phyloP scores from a whole-genome alignment of 2,329 filamentous ascomycete species.

The Verticillium alfalfae region DNA sequence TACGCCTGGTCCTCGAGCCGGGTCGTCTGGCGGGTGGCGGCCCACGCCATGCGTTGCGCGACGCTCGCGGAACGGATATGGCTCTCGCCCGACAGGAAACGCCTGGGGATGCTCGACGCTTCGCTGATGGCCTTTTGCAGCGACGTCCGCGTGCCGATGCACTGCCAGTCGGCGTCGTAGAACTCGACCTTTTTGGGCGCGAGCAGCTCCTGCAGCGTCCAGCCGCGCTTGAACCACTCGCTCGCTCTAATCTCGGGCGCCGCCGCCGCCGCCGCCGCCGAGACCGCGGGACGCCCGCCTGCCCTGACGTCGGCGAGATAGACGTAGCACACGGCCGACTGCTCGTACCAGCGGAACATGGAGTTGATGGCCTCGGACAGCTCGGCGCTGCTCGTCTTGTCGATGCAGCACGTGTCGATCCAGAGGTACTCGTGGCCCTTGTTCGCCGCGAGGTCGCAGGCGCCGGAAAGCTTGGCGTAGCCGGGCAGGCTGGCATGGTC shows the following conservation, averaged over 20 bases:
- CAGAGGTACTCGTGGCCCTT: background rate
- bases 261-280: background rate
- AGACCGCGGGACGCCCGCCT: too few species aligned
- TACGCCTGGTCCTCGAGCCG: conserved; percentile 22
- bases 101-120: background rate
- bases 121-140: conserved; percentile 1
- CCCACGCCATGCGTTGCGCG: conserved; percentile 24
- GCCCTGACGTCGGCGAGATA: conserved; percentile 10
- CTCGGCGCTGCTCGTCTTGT: conserved; percentile 1
- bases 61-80: conserved; percentile 1
- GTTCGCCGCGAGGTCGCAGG: background rate
- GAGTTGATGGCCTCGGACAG: conserved; percentile 8
- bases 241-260: background rate
- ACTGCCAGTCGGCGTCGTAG: conserved; percentile 13
- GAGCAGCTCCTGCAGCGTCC: conserved; percentile 10
- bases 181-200: conserved; percentile 14
- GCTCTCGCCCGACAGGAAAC: background rate
- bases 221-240: conserved; percentile 1
- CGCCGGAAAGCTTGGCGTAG: conserved; percentile 11
- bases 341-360: conserved; percentile 13
- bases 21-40: conserved; percentile 16
- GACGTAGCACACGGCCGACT: conserved; percentile 12
- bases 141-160: conserved; percentile 10
- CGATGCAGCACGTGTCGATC: conserved; percentile 4
- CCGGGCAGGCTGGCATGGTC: background rate